Conservation (phyloP, 371 early-diverging fungal genomes). For the Dentiscutata heterogama region DNA sequence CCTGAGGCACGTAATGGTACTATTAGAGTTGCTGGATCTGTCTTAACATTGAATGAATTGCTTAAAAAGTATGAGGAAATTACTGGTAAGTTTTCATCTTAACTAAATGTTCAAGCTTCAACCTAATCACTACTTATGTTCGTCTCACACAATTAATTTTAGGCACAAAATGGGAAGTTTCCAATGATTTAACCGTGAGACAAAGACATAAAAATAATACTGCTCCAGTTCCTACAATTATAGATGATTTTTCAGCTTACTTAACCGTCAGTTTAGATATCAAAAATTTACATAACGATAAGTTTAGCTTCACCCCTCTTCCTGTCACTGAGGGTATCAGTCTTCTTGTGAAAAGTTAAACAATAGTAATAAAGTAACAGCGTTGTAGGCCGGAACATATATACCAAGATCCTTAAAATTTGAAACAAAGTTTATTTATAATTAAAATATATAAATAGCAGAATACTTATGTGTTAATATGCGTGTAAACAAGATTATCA, state of each 20-base stretch:
- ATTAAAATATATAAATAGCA: no score
- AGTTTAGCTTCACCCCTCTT: slow-evolving; percentile 20
- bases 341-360: background rate
- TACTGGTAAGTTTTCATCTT: background rate
- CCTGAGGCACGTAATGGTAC: slow-evolving; percentile 15
- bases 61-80: slow-evolving; percentile 24
- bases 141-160: background rate
- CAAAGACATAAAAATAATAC: background rate
- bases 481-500: no score
- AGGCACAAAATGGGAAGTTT: slow-evolving; percentile 39
- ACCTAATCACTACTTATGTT: no score
- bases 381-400: no score
- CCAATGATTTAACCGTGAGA: background rate
- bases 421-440: no score
- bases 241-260: background rate
- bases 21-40: slow-evolving; percentile 18
- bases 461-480: no score
- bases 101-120: background rate
- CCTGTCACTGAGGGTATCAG: background rate
- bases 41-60: background rate
- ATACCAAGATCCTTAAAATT: no score
- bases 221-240: background rate
- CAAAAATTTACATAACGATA: slow-evolving; percentile 7
- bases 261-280: background rate
- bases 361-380: no score